Base-by-base conservation (phyloP, 1,139 yeast species). In the Blastobotrys indianensis region DNA sequence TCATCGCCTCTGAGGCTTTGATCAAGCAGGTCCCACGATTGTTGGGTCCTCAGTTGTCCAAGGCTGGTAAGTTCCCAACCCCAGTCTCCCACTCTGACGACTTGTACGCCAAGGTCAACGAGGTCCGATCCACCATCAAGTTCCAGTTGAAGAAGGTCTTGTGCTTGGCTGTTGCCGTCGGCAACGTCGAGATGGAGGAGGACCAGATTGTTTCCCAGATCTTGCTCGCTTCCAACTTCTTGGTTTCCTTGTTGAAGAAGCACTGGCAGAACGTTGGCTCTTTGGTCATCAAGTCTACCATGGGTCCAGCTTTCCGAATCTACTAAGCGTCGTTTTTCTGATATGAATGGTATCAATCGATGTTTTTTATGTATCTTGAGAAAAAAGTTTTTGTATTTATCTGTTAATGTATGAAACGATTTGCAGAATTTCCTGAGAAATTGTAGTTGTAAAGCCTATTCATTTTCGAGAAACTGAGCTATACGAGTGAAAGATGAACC, bases 41-140 rank as follows among this genome's bases (percentile, higher is more conserved):
- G 72, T 84, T 94, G 73, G 99, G 99, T 79, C 99, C 99, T 74
- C 97, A 94, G 76, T 90, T 94, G 73, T 94, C 98, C 65, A 94
- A 94, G 87, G 98, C 97, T 73, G 98, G 98, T 85, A 94, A 94
- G 90, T 94, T 94, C 95, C 99, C 99, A 76, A 90, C 98, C 74
- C 98, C 99, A 76, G 97, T 94, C 67, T 92, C 98, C 59, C 98
- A 92, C 85, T 80, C 86, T 75, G 99, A 94, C 73, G 98, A 94
- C 75, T 83, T 94, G 72, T 85, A 86, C 83, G 71, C 80, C 63
- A 92, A 92, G 87, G 94, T 94, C 68, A 82, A 79, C 66, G 99
- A 94, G 71, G 98, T 92, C 68, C 90, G 85, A 80, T 88, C 98
- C 61, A 94, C 99, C 82, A 88, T 94, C 81, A 94, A 92, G 86